A percentile compares a stretch with the other conserved stretches of the same genome.
Conservation (phyloP, 2,329 filamentous ascomycete genomes). For the Claviceps digitariae region DNA sequence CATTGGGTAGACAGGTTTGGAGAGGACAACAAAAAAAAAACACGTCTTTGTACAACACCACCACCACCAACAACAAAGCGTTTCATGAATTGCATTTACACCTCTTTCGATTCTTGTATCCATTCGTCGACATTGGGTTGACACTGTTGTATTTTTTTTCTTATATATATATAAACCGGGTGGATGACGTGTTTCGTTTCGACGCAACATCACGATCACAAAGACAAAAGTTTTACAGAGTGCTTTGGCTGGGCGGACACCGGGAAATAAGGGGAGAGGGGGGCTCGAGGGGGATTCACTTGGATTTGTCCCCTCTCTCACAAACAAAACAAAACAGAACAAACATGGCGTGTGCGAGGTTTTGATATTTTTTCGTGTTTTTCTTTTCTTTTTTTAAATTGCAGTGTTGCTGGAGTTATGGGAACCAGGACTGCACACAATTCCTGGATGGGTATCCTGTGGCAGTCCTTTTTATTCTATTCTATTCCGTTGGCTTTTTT, state of each 20-base stretch:
- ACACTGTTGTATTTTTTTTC: constrained; percentile 10
- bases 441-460: neutral
- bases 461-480: neutral
- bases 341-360: constrained; percentile 15
- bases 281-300: neutral
- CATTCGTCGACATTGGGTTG: constrained; percentile 21
- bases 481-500: too few species aligned
- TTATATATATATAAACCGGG: neutral
- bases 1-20: constrained; percentile 18
- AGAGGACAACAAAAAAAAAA: constrained; percentile 19
- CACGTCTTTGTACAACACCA: constrained; percentile 17
- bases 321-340: neutral
- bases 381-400: neutral
- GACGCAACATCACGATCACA: constrained; percentile 19
- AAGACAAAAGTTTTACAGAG: constrained; percentile 7
- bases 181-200: constrained; percentile 3
- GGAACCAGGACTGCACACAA: neutral
- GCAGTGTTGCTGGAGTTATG: neutral
- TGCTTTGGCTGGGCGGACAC: constrained; percentile 2
- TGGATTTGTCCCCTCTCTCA: neutral
- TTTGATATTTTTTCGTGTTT: constrained; percentile 7
- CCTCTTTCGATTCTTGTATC: constrained; percentile 31
- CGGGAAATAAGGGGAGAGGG: constrained; percentile 4
- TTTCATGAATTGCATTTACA: constrained; percentile 24
- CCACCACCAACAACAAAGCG: constrained; percentile 15